Base-by-base conservation (phyloP, 352 stramenopile species). In the Aphanomyces euteiches region DNA sequence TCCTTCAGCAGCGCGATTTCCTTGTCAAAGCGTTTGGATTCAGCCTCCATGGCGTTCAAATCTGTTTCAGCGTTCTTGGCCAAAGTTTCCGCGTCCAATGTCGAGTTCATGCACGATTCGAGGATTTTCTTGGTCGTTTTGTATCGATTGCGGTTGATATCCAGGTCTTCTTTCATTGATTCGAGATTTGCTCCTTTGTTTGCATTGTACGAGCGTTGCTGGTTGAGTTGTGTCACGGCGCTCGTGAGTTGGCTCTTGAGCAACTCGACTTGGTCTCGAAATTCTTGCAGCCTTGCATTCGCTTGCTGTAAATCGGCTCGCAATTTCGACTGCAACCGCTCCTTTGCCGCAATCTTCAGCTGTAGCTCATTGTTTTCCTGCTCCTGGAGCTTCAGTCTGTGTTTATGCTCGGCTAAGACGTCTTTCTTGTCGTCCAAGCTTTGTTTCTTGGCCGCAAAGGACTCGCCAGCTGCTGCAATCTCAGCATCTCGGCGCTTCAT, bases 401-500 rank as follows among this genome's bases (percentile, higher is more conserved):
- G 81, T 47, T 86, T 86, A 48, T 94, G 86, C 73, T 94, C 83
- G 10, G 75, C 65, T 39, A 97, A 74, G 17, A 85, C 73, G 47
- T 93, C 81, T 56, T 87, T 74, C 47, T 93, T 83, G 65, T 92
- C 88, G 45, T 76, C 77, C 58, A 81, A 75, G 8, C 83, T 69
- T 8, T 72, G 77, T 65, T 87, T 76, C 0, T 79, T 83, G 38
- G 84, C 84, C 21, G 88, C 91, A 74, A 95, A 98, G 64, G 94
- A 80, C 72, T 96, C 86, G 48, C 91, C 91, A n/a, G 94, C 83
- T 12, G 82, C 73, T n/a, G 85, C 87, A 50, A 99, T 98, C 59
- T 98, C 93, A 53, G 90, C 78, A 68, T 99, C 95, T 28, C 96
- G 85, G 7, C 83, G 76, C 77, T 95, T 90, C 85, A 98, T 98